phyloP scores from a whole-genome alignment of 306 rosid species.

The Corylus heterophylla region DNA sequence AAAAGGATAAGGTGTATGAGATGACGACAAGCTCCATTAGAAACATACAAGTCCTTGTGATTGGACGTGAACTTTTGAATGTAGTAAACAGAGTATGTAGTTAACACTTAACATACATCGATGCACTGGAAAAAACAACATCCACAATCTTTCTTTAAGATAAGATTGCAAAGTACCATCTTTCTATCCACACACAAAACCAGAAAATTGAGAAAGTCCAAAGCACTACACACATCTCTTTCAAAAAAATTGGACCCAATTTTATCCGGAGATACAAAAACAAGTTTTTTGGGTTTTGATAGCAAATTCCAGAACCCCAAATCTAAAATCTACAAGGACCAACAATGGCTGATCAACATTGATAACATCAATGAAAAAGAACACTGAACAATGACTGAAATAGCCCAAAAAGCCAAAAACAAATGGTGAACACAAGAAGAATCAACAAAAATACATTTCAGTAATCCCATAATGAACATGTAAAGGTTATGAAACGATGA shows the following conservation, averaged over 20 bases:
- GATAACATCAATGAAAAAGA: background rate
- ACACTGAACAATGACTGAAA: background rate
- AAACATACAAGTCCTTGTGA: background rate
- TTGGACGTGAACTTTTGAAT: background rate
- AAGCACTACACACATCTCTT: background rate
- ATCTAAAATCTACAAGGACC: background rate
- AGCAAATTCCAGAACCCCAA: background rate
- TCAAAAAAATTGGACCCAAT: background rate
- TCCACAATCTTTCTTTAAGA: conserved; percentile 29
- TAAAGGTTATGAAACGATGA: conserved; percentile 14
- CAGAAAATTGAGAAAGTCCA: conserved; percentile 31
- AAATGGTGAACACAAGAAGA: background rate
- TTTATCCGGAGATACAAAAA: conserved; percentile 1
- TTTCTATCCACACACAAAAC: conserved; percentile 30
- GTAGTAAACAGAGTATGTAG: background rate
- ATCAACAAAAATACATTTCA: conserved; percentile 14
- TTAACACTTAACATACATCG: background rate
- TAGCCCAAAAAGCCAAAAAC: background rate
- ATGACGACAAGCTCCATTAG: background rate
- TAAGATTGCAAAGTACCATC: conserved; percentile 25
- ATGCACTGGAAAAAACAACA: background rate
- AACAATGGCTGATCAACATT: background rate
- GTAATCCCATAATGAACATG: conserved; percentile 8
- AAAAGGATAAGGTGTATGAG: conserved; percentile 29
- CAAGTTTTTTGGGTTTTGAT: background rate